A percentile compares a stretch with the other conserved stretches of the same genome.
phyloP scores from a whole-genome alignment of 202 grass and related monocot genomes.

The Hordeum pubiflorum region DNA sequence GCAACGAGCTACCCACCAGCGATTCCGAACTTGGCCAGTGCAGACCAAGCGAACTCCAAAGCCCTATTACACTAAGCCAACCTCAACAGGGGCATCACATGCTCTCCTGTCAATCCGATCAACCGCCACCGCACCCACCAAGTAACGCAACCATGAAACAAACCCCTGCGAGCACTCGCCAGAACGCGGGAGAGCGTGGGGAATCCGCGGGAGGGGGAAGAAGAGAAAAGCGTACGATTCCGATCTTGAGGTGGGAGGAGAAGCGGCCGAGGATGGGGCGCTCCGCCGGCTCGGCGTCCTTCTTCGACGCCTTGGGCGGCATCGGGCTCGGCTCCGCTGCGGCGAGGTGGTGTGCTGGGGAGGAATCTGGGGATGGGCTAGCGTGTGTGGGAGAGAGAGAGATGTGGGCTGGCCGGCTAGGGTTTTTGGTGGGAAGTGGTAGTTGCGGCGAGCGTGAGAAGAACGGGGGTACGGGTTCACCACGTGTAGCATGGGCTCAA shows the following conservation, averaged over 20 bases:
- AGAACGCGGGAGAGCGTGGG: neutral
- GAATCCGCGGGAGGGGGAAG: neutral
- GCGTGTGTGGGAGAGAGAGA: no score
- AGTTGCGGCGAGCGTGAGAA: slow-evolving; percentile 9
- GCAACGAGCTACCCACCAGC: neutral
- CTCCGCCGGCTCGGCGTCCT: slow-evolving; percentile 67
- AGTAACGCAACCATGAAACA: neutral
- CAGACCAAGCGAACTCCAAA: neutral
- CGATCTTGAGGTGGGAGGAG: slow-evolving; percentile 98
- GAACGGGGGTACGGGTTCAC: neutral
- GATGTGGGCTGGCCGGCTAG: slow-evolving; percentile 1
- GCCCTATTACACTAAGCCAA: neutral
- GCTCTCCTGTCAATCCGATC: neutral
- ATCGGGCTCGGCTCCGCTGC: slow-evolving; percentile 18
- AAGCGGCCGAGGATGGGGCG: slow-evolving; percentile 93
- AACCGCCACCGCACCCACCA: neutral
- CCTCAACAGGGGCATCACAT: neutral
- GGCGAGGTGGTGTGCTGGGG: neutral
- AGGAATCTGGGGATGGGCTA: neutral
- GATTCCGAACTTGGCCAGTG: neutral
- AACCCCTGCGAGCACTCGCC: no score
- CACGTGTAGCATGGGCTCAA: no score
- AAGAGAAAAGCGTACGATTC: slow-evolving; percentile 51
- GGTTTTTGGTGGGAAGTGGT: slow-evolving; percentile 38
- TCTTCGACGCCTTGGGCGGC: slow-evolving; percentile 89